These are phyloP conservation scores for Rhodosporidiobolus odoratus DNA, from an alignment of 768 basidiomycete genomes.

Conservation along the genomic window DNA sequence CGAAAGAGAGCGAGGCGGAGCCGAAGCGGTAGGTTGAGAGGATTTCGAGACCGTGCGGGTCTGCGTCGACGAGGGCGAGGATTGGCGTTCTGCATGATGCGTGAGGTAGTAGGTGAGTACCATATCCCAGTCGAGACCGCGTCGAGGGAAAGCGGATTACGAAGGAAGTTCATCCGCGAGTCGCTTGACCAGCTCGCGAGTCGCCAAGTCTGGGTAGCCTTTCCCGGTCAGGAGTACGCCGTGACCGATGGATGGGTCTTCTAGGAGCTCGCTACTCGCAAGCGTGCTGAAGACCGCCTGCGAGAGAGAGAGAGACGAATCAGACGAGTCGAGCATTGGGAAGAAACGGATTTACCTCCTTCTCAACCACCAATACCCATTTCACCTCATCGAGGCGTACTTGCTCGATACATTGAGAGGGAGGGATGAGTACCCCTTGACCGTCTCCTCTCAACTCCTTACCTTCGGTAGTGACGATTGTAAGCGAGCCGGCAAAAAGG, in stretches of 20 bases:
- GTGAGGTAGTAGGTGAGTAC: too few relatives aligned
- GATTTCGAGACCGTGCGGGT: constrained; percentile 89
- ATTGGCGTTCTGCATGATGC: constrained; percentile 68
- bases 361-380: constrained; percentile 88
- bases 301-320: background rate
- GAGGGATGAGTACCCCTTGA: constrained; percentile 72
- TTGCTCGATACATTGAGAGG: constrained; percentile 62
- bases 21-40: constrained; percentile 81
- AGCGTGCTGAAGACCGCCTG: constrained; percentile 94
- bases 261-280: constrained; percentile 53
- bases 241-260: constrained; percentile 45
- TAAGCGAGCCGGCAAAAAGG: constrained; percentile 65
- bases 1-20: constrained; percentile 64
- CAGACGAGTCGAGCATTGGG: background rate
- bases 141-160: background rate
- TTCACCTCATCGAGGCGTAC: constrained; percentile 57
- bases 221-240: constrained; percentile 57
- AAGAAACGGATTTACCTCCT: constrained; percentile 61
- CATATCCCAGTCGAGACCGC: background rate
- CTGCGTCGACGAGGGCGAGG: constrained; percentile 75
- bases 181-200: constrained; percentile 71
- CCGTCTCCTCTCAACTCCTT: background rate
- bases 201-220: constrained; percentile 91
- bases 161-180: constrained; percentile 62
- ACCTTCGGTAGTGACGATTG: constrained; percentile 48